Evolutionary conservation across 176 grass and related monocot genomes (phyloP).

Genomic region (Cenchrus purpureus): DNA sequence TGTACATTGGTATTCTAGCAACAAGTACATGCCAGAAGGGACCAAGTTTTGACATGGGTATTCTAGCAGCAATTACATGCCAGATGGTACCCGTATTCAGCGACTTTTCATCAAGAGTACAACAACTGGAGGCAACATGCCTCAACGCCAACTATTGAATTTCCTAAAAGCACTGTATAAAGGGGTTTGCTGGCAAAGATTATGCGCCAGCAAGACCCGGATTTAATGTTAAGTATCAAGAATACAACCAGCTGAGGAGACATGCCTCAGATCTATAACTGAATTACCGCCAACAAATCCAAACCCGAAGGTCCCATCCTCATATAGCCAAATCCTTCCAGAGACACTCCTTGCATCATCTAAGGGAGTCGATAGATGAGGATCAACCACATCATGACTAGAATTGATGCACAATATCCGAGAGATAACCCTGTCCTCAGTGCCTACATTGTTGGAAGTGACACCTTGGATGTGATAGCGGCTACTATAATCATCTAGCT

Average conservation of each 20-base stretch:
- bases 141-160: constrained; percentile 55
- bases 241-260: constrained; percentile 65
- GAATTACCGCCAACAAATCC: constrained; percentile 76
- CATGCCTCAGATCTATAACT: constrained; percentile 78
- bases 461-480: constrained; percentile 51
- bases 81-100: constrained; percentile 36
- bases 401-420: constrained; percentile 81
- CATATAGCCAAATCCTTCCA: constrained; percentile 91
- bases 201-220: constrained; percentile 42
- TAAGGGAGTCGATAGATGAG: constrained; percentile 37
- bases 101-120: constrained; percentile 49
- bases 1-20: constrained; percentile 55
- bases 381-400: constrained; percentile 74
- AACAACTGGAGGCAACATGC: constrained; percentile 58
- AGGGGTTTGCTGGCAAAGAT: constrained; percentile 47
- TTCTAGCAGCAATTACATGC: constrained; percentile 46
- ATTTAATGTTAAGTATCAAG: constrained; percentile 60
- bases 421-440: constrained; percentile 41
- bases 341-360: constrained; percentile 65
- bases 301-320: constrained; percentile 93
- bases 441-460: constrained; percentile 25
- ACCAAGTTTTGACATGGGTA: constrained; percentile 42
- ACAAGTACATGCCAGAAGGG: constrained; percentile 60
- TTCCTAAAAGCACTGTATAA: constrained; percentile 57
- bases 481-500: constrained; percentile 61